These are phyloP conservation scores for Geopyxis carbonaria DNA, from an alignment of 495 filamentous ascomycete genomes.

Conservation along the genomic window DNA sequence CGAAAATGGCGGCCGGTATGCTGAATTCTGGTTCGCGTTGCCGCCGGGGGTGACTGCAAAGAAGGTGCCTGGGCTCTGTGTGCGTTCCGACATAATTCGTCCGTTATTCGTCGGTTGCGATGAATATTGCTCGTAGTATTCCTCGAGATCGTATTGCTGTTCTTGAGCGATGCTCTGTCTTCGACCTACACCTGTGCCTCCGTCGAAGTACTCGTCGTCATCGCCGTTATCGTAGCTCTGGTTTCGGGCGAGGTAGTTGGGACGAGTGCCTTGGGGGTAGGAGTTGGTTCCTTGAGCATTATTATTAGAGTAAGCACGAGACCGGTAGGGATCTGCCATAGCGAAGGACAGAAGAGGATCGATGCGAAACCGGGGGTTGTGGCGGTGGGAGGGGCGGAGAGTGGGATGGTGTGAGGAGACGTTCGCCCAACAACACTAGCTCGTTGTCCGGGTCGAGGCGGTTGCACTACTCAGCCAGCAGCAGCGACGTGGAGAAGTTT, in stretches of 20 bases:
- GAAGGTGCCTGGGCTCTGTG: constrained; percentile 16
- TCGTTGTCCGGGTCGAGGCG: no score
- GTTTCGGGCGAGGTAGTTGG: constrained; percentile 33
- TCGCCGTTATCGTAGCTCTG: constrained; percentile 69
- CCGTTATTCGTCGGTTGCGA: constrained; percentile 27
- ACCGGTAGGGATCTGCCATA: constrained; percentile 9
- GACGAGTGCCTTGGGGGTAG: background rate
- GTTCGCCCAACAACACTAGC: no score
- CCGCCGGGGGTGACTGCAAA: constrained; percentile 22
- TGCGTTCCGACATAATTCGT: constrained; percentile 12
- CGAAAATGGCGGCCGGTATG: constrained; percentile 23
- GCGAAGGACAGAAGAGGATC: no score
- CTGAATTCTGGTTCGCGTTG: constrained; percentile 7
- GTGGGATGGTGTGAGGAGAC: no score
- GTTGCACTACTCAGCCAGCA: no score
- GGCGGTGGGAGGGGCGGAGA: no score
- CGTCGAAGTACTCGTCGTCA: constrained; percentile 32
- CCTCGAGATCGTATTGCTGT: background rate
- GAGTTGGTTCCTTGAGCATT: background rate
- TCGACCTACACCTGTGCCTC: constrained; percentile 15
- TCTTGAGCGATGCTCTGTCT: constrained; percentile 11
- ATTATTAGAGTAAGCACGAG: constrained; percentile 5
- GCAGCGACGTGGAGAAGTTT: no score
- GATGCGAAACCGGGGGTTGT: no score
- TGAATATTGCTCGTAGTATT: constrained; percentile 50